Conservation (phyloP, 2,329 filamentous ascomycete species). For the Pseudomassariella vexata region DNA sequence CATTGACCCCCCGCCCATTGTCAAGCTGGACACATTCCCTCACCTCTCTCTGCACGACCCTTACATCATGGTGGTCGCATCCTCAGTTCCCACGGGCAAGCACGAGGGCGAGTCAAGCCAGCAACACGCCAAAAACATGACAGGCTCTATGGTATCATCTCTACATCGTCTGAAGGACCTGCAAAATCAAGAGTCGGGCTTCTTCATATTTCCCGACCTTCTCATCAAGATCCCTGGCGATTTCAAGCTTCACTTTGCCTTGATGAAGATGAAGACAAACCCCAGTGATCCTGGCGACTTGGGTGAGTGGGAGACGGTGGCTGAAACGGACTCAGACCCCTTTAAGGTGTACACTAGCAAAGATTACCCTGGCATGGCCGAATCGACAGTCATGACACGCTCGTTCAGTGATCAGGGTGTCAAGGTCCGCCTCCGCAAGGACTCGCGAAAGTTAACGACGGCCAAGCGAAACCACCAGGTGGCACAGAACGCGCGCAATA, state of each 20-base stretch:
- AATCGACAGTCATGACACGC: slow-evolving; percentile 75
- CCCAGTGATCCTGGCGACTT: background rate
- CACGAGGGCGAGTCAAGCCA: slow-evolving; percentile 4
- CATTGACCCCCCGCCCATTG: slow-evolving; percentile 80
- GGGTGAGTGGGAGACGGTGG: slow-evolving; percentile 27
- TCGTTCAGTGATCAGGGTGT: slow-evolving; percentile 86
- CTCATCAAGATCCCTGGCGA: slow-evolving; percentile 70
- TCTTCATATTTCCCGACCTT: slow-evolving; percentile 87
- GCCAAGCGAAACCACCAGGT: slow-evolving; percentile 35
- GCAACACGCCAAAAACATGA: background rate
- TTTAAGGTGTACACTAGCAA: slow-evolving; percentile 65
- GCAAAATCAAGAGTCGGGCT: slow-evolving; percentile 71
- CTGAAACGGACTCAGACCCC: slow-evolving; percentile 50
- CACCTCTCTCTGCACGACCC: slow-evolving; percentile 18
- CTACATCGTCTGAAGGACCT: slow-evolving; percentile 76
- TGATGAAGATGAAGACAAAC: slow-evolving; percentile 59
- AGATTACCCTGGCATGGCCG: slow-evolving; percentile 71
- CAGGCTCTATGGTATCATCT: slow-evolving; percentile 71
- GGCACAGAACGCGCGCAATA: too few relatives aligned
- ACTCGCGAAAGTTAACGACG: slow-evolving; percentile 56
- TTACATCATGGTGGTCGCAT: slow-evolving; percentile 21
- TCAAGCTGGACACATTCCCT: slow-evolving; percentile 65
- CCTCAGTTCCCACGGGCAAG: slow-evolving; percentile 2
- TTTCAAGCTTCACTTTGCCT: slow-evolving; percentile 68
- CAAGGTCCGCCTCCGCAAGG: slow-evolving; percentile 74